phyloP scores from a whole-genome alignment of 2,329 filamentous ascomycete genomes.

The Microthyrium microscopicum region DNA sequence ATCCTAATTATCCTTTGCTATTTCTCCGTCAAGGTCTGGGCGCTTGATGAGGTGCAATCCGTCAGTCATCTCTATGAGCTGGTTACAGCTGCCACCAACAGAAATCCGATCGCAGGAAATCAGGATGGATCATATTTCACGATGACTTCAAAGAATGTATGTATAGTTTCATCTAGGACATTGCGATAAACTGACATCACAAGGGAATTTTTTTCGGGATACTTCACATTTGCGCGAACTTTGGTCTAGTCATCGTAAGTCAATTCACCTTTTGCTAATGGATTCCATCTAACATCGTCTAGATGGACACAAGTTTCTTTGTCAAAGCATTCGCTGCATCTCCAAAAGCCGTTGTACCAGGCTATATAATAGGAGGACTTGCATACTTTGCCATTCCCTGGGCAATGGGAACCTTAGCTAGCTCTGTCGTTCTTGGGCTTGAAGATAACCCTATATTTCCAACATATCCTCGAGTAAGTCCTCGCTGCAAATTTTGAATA shows the following conservation, averaged over 20 bases:
- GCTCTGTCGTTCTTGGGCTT: constrained; percentile 30
- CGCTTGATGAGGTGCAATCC: constrained; percentile 30
- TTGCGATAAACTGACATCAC: constrained; percentile 12
- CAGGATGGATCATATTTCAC: constrained; percentile 38
- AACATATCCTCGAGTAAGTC: constrained; percentile 31
- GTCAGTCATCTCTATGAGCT: constrained; percentile 33
- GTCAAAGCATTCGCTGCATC: constrained; percentile 35
- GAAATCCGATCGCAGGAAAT: constrained; percentile 34
- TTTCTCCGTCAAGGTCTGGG: constrained; percentile 31
- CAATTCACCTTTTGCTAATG: not conserved
- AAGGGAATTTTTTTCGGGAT: constrained; percentile 35
- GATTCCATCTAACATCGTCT: not conserved
- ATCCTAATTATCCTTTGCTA: constrained; percentile 37
- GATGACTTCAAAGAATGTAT: constrained; percentile 35
- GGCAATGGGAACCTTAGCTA: constrained; percentile 35
- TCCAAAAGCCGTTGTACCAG: constrained; percentile 10
- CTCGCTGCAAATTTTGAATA: no score
- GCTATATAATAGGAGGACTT: constrained; percentile 25
- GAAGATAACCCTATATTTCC: constrained; percentile 34
- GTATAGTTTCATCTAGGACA: not conserved
- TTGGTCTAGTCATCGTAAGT: constrained; percentile 33
- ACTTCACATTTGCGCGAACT: constrained; percentile 32
- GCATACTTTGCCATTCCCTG: constrained; percentile 39
- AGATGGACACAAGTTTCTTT: constrained; percentile 38
- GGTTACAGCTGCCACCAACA: constrained; percentile 26